phyloP scores from a whole-genome alignment of 2,329 filamentous ascomycete genomes.

The Passalora sequoiae region DNA sequence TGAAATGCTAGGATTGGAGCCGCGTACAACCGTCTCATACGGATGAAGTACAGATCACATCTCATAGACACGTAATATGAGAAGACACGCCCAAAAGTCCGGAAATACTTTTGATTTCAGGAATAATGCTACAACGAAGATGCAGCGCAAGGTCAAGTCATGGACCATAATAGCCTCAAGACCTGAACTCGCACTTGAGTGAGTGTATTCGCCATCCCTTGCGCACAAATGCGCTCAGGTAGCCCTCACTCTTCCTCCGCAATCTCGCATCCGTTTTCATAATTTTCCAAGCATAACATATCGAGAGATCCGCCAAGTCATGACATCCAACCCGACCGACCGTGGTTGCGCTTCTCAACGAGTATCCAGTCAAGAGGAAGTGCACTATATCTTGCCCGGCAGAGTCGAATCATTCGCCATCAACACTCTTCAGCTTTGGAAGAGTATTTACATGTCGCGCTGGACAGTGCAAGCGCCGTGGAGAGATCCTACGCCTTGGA shows the following conservation, averaged over 20 bases:
- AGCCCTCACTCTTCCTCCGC: neutral
- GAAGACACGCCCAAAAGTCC: too few species aligned
- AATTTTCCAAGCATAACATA: neutral
- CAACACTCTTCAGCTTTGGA: too few species aligned
- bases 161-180: too few species aligned
- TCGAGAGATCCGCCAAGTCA: neutral
- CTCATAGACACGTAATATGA: too few species aligned
- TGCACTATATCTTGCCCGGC: neutral
- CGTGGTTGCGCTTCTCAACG: neutral
- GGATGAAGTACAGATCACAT: too few species aligned
- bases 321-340: neutral
- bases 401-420: too few species aligned
- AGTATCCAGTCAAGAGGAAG: neutral
- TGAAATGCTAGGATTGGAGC: too few species aligned
- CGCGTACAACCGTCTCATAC: too few species aligned
- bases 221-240: neutral
- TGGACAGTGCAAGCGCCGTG: neutral
- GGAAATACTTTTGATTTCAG: too few species aligned
- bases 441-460: neutral
- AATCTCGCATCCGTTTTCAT: neutral
- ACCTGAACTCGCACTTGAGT: neutral
- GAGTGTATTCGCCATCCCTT: neutral
- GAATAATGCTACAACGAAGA: too few species aligned
- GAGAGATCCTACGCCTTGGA: neutral
- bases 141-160: too few species aligned